A percentile compares a stretch with the other conserved stretches of the same genome.
Conservation (phyloP, 2,329 filamentous ascomycete species). For the Aspergillus brasiliensis region DNA sequence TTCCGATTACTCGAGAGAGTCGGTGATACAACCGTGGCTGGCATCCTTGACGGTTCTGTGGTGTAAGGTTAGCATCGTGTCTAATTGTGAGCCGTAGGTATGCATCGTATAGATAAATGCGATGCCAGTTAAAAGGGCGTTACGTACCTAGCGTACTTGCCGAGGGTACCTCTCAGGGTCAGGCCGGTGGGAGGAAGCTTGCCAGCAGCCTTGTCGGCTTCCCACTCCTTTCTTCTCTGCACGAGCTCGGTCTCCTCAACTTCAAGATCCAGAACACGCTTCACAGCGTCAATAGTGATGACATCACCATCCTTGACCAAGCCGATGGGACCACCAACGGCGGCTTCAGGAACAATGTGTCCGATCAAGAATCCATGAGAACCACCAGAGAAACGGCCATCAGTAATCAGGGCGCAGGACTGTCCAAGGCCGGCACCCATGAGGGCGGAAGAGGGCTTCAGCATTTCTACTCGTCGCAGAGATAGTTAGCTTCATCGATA, state of each 20-base stretch:
- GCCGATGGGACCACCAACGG: conserved; percentile 81
- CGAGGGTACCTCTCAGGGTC: conserved; percentile 65
- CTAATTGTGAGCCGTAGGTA: background rate
- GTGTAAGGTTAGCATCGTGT: background rate
- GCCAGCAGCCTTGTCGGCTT: conserved; percentile 45
- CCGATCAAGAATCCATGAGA: conserved; percentile 86
- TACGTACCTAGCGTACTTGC: conserved; percentile 64
- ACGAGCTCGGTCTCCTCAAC: conserved; percentile 67
- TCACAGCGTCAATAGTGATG: conserved; percentile 80
- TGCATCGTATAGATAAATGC: background rate
- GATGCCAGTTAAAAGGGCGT: background rate
- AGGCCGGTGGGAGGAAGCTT: conserved; percentile 54
- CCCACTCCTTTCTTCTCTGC: conserved; percentile 62
- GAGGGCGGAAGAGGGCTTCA: conserved; percentile 70
- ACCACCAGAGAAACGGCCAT: conserved; percentile 66
- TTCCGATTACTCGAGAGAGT: conserved; percentile 37
- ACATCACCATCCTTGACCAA: conserved; percentile 79
- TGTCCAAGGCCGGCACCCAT: conserved; percentile 72
- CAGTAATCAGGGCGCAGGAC: conserved; percentile 72
- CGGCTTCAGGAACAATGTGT: conserved; percentile 84
- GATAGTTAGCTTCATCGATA: background rate
- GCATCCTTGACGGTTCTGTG: conserved; percentile 46
- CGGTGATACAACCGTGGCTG: conserved; percentile 52
- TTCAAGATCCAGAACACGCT: conserved; percentile 65
- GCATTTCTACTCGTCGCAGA: conserved; percentile 54